A percentile compares a stretch with the other conserved stretches of the same genome.
These are phyloP conservation scores for Cicer cuneatum DNA, from an alignment of 306 rosid genomes.

Conservation along the genomic window DNA sequence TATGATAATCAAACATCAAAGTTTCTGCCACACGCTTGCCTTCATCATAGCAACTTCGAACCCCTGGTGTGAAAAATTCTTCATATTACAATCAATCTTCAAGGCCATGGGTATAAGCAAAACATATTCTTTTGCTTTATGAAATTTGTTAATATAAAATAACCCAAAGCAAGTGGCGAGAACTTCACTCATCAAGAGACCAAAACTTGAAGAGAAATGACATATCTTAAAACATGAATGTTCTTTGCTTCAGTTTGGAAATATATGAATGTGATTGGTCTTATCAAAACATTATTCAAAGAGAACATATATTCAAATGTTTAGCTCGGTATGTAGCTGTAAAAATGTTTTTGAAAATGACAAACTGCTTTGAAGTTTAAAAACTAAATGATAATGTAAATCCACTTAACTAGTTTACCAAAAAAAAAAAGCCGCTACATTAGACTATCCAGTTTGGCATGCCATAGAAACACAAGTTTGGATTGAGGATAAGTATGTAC, in stretches of 20 bases:
- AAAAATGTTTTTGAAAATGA: conserved; percentile 27
- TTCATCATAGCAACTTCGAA: conserved; percentile 96
- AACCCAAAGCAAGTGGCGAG: conserved; percentile 5
- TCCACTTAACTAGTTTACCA: background rate
- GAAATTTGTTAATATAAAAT: background rate
- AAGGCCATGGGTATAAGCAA: conserved; percentile 1
- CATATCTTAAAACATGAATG: background rate
- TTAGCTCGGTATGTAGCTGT: background rate
- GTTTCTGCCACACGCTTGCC: conserved; percentile 99
- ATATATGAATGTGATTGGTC: conserved; percentile 20
- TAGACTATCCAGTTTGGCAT: background rate
- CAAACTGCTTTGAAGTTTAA: conserved; percentile 24
- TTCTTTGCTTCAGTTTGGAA: background rate
- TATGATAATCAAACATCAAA: conserved; percentile 94
- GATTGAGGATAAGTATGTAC: conserved; percentile 51
- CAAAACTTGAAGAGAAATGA: conserved; percentile 6
- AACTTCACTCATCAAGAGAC: background rate
- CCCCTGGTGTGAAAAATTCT: conserved; percentile 58
- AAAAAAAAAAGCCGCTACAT: background rate
- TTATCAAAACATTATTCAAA: conserved; percentile 15
- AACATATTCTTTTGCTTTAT: conserved; percentile 20
- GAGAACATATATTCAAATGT: conserved; percentile 14
- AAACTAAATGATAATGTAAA: conserved; percentile 2
- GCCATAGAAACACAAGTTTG: conserved; percentile 14
- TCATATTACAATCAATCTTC: conserved; percentile 27